Percentiles rank a stretch among this genome's conserved stretches.
Conservation (phyloP, 352 stramenopile species). For the Globisporangium parvum region DNA sequence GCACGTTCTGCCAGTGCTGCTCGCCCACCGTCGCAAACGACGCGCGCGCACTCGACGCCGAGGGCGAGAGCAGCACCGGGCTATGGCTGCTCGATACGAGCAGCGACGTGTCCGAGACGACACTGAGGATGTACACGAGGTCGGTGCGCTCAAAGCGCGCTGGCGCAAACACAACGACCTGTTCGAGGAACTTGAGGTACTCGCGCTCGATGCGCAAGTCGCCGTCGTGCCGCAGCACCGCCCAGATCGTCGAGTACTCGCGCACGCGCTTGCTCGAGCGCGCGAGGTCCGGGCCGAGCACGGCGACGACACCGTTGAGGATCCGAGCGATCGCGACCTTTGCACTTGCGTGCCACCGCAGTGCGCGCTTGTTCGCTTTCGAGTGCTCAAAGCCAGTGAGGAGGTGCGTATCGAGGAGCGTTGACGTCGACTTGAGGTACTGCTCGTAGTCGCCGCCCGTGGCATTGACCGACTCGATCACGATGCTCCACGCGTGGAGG, state of each 20-base stretch:
- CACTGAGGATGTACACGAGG: conserved; percentile 52
- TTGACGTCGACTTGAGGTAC: conserved; percentile 67
- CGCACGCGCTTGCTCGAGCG: conserved; percentile 38
- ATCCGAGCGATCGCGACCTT: conserved; percentile 56
- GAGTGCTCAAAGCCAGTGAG: conserved; percentile 72
- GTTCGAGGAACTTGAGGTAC: conserved; percentile 76
- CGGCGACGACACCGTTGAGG: conserved; percentile 64
- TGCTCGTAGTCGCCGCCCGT: conserved; percentile 79
- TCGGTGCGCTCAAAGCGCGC: conserved; percentile 46
- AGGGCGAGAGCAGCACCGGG: conserved; percentile 9
- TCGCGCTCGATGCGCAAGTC: conserved; percentile 72
- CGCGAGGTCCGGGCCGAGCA: conserved; percentile 47
- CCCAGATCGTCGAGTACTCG: conserved; percentile 69
- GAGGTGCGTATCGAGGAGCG: conserved; percentile 69
- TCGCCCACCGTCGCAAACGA: conserved; percentile 20
- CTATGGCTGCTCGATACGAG: not conserved
- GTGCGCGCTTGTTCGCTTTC: conserved; percentile 47
- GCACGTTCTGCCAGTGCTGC: conserved; percentile 24
- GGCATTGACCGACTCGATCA: conserved; percentile 71
- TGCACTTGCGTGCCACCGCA: conserved; percentile 44
- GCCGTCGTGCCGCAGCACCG: conserved; percentile 56
- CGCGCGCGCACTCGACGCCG: conserved; percentile 7
- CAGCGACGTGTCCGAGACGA: conserved; percentile 37
- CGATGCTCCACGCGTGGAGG: conserved; percentile 77
- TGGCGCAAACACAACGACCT: conserved; percentile 78